Evolutionary conservation across 495 filamentous ascomycete species (phyloP), one percentile per base, ranked within the genome.

Genomic region (Tuber indicum): DNA sequence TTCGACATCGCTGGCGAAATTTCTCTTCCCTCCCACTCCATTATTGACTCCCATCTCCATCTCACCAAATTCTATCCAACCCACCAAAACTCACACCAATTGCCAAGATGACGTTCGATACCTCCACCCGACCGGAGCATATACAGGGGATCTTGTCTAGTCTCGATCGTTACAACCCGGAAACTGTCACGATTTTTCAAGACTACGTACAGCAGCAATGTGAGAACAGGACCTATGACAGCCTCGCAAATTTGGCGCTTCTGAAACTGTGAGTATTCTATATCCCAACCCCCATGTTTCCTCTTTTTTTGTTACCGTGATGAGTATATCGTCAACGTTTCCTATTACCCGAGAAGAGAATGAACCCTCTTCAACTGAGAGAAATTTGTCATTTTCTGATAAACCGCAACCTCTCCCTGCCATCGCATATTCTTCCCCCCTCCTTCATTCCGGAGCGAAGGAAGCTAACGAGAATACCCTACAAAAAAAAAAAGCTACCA

Each of bases 121-220:
- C 81, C 43, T 80, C 76, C n/a, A 78, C 81, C 80, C 89, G 96
- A 84, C 95, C 96, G 74, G 92, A 93, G 80, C 89, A 94, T 84
- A 96, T 99, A 85, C 92, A 92, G 84, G 88, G 86, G 85, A 97
- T 98, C 81, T 92, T 99, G 81, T 92, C 92, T 87, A 94, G 96
- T 75, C 92, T 99, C 77, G 96, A 99, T 87, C 89, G 96, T 78
- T 99, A 99, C 87, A 99, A 99, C 86, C 96, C 96, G 66, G 96
- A 99, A 86, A 97, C 95, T 39, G 97, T 96, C 72, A 88, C 89
- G 47, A 88, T 94, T 74, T 95, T 99, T 88, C 94, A 98, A 87
- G 93, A 95, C 84, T 98, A 99, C 84, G 92, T 99, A 58, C 87
- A 88, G 80, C 91, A 93, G 84, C 96, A 99, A 87, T 99, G 96